Evolutionary conservation across 2,329 filamentous ascomycete species (phyloP).

Genomic region (Nemania sp.): DNA sequence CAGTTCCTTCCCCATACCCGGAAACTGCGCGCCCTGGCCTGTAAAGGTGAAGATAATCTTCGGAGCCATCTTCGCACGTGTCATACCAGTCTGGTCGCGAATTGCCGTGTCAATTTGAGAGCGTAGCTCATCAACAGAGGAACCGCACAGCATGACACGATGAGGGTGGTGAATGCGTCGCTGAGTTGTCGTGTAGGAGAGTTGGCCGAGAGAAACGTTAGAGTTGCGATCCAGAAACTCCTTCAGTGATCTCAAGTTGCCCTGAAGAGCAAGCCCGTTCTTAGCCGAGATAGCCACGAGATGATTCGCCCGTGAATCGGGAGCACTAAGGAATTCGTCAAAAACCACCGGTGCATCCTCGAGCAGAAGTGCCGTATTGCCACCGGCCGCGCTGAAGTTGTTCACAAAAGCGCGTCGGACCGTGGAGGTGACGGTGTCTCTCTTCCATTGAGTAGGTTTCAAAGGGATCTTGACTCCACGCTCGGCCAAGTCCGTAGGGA

Average conservation of each 20-base stretch:
- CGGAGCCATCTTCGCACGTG: conserved; percentile 55
- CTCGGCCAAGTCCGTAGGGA: conserved; percentile 28
- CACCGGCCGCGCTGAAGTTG: conserved; percentile 59
- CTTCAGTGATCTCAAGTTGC: conserved; percentile 69
- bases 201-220: conserved; percentile 61
- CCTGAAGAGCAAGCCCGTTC: conserved; percentile 62
- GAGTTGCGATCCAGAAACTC: conserved; percentile 61
- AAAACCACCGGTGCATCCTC: conserved; percentile 39
- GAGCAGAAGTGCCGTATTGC: conserved; percentile 55
- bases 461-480: conserved; percentile 56
- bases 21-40: conserved; percentile 43
- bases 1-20: conserved; percentile 37
- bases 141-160: conserved; percentile 59
- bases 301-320: conserved; percentile 52
- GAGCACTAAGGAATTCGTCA: neutral
- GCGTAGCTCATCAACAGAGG: conserved; percentile 53
- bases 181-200: conserved; percentile 75
- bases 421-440: conserved; percentile 22
- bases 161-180: conserved; percentile 68
- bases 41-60: conserved; percentile 51
- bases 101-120: conserved; percentile 52
- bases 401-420: conserved; percentile 57
- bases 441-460: conserved; percentile 52
- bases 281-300: conserved; percentile 67
- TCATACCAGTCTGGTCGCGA: conserved; percentile 55